Evolutionary conservation across 1,139 yeast species (phyloP), one percentile per base, ranked within the genome.

Genomic region (Yamadazyma dendronema): DNA sequence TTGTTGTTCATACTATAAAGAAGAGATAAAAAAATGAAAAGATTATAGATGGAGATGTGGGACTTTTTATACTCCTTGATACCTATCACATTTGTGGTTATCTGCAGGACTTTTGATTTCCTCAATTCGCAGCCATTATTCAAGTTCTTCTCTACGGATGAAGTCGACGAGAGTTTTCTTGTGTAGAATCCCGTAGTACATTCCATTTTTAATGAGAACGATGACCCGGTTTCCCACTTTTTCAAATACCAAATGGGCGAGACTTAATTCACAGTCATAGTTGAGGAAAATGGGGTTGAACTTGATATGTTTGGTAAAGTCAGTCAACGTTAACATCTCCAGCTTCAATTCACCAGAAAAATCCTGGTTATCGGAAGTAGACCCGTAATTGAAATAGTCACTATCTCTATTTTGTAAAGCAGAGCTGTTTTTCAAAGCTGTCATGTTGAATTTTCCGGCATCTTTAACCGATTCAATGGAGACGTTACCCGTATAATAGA

Each of bases 141-240:
- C n/a, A n/a, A n/a, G n/a, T 19, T 19, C 22, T 9, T 19, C 22
- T 19, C 22, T 19, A 40, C 71, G 52, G 38, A 64, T 55, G 44
- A 56, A 74, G 41, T 77, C 81, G 38, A 78, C 72, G 47, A 77
- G 72, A 33, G 67, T 67, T 54, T 79, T 79, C 50, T 77, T 77
- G 50, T 79, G 82, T 44, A 79, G 57, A 3, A 77, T 64, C 1
- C 83, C 83, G 42, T 67, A 65, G 50, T 69, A 78, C 40, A 59
- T 56, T 9, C 82, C 83, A 27, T 72, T 62, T 36, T 66, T 65
- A n/a, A 71, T 52, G 23, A 77, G 66, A 17, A 78, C 76, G 24
- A 79, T 65, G 12, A 71, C 75, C 36, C 83, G 54, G 31, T 69
- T 72, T 1, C 84, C 84, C 28, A 79, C 58, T 44, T 74, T 72